These are phyloP conservation scores for Citrus australasica DNA, from an alignment of 345 rosid species.

Conservation along the genomic window DNA sequence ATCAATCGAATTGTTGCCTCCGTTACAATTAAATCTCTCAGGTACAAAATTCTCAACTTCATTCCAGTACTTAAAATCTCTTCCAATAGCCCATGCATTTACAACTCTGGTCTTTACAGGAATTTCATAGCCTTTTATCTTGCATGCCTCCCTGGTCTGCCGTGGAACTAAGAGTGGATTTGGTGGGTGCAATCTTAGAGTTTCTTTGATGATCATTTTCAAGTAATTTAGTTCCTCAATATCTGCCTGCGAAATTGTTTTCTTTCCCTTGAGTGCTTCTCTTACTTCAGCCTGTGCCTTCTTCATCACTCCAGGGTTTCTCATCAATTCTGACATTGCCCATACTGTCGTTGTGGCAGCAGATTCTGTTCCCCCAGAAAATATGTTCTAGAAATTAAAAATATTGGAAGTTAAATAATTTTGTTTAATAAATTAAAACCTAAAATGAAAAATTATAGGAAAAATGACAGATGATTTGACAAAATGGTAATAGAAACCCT, in stretches of 20 bases:
- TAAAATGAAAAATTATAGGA: too few relatives aligned
- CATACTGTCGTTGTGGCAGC: constrained; percentile 7
- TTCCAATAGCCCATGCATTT: background rate
- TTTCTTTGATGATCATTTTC: constrained; percentile 19
- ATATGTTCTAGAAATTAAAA: background rate
- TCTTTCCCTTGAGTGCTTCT: constrained; percentile 8
- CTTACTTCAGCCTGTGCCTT: constrained; percentile 20
- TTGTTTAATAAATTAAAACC: too few relatives aligned
- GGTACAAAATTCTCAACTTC: background rate
- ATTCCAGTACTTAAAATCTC: background rate
- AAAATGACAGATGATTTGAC: too few relatives aligned
- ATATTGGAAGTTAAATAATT: background rate
- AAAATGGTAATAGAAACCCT: too few relatives aligned
- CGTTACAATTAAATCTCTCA: too few relatives aligned
- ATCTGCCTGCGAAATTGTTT: background rate
- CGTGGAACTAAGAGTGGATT: constrained; percentile 17
- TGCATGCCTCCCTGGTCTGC: background rate
- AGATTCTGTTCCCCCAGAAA: constrained; percentile 15
- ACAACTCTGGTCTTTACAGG: background rate
- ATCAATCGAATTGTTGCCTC: too few relatives aligned
- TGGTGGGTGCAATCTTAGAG: constrained; percentile 23
- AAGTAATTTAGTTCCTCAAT: constrained; percentile 7
- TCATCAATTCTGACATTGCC: constrained; percentile 27
- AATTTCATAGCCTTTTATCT: background rate
- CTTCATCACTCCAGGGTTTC: constrained; percentile 15